Evolutionary conservation across 140 eudicot genomes (phyloP), one percentile per base, ranked within the genome.

Genomic region (Stevia rebaudiana): DNA sequence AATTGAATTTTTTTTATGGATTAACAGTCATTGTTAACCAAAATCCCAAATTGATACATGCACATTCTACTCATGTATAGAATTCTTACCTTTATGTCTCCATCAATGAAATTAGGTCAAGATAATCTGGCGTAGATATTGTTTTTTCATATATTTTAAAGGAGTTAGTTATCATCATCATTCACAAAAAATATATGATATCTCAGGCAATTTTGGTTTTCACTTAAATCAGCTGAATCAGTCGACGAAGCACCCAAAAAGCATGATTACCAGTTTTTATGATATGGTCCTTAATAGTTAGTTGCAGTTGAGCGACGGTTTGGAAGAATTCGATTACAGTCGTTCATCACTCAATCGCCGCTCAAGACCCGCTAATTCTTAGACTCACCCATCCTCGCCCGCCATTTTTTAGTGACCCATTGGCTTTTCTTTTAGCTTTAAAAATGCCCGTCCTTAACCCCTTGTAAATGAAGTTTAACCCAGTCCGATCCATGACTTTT

Each of bases 211-310:
- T 53, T 91, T 91, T 2, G 83, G 78, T 35, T 87, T 91, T 96
- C 98, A 91, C 0, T n/a, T n/a, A n/a, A n/a, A n/a, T n/a, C n/a
- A n/a, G 87, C 90, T 25, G 84, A 87, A 75, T 91, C 98, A 19
- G 98, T 94, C 24, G 90, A 84, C 11, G 94, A 82, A 33, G 98
- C 96, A 7, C 82, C 90, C 76, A 77, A 63, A 87, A 87, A 44
- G 94, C 89, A 76, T 80, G 76, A 42, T 90, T 90, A n/a, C n/a
- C n/a, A n/a, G n/a, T n/a, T n/a, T n/a, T n/a, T n/a, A n/a, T n/a
- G n/a, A n/a, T n/a, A n/a, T n/a, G n/a, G n/a, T n/a, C n/a, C n/a
- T n/a, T n/a, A n/a, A n/a, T n/a, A n/a, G n/a, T n/a, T n/a, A n/a
- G n/a, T n/a, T n/a, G n/a, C n/a, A n/a, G n/a, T n/a, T n/a, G n/a